Evolutionary conservation across 805 yeast genomes (phyloP).

Genomic region (Trichomonascus vanleenenianus): DNA sequence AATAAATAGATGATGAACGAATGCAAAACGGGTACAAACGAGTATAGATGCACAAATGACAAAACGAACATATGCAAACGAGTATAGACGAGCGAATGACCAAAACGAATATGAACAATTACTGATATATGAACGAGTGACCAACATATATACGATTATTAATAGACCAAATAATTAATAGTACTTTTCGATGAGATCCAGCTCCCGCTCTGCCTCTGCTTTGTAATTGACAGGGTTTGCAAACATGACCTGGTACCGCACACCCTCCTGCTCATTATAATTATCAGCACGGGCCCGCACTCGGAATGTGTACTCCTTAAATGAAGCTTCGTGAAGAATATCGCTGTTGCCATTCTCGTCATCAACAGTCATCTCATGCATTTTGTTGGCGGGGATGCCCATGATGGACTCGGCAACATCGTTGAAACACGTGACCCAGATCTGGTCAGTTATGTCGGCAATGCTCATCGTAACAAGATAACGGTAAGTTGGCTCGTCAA

Average conservation of each 20-base stretch:
- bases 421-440: constrained; percentile 85
- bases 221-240: constrained; percentile 29
- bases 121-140: constrained; percentile 2
- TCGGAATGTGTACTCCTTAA: constrained; percentile 67
- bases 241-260: constrained; percentile 62
- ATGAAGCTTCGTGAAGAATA: constrained; percentile 42
- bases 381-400: constrained; percentile 56
- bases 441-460: constrained; percentile 73
- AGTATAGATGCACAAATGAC: too few species aligned
- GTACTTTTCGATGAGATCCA: constrained; percentile 14
- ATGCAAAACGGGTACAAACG: too few species aligned
- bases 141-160: not conserved
- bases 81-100: too few species aligned
- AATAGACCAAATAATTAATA: too few species aligned
- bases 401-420: constrained; percentile 68
- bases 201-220: constrained; percentile 22
- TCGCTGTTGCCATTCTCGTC: constrained; percentile 39
- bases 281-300: constrained; percentile 76
- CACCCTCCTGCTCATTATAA: constrained; percentile 61
- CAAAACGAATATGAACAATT: too few species aligned
- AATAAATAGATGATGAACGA: too few species aligned
- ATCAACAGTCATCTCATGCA: constrained; percentile 31
- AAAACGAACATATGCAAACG: too few species aligned
- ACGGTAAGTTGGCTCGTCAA: constrained; percentile 65
- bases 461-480: constrained; percentile 70